Evolutionary conservation across 192 early-diverging fungal genomes (phyloP).

Genomic region (Diversispora epigaea): DNA sequence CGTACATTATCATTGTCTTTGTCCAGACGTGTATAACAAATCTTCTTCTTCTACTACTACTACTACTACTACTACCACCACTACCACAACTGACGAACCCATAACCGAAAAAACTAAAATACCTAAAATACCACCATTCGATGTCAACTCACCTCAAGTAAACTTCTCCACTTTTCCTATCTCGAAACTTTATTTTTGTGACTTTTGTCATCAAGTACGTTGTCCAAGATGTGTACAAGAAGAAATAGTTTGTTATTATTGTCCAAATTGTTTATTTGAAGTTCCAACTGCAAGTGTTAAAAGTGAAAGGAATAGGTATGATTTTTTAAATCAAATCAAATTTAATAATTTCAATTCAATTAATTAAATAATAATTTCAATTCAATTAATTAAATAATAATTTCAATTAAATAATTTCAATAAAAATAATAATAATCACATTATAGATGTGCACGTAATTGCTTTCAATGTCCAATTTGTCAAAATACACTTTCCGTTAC

Average conservation of each 20-base stretch:
- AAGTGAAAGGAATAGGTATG: slow-evolving; percentile 84
- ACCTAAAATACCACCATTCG: slow-evolving; percentile 24
- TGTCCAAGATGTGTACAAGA: slow-evolving; percentile 82
- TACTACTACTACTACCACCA: not conserved
- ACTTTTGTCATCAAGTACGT: slow-evolving; percentile 75
- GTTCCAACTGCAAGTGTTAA: slow-evolving; percentile 95
- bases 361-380: no score
- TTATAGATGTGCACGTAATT: slow-evolving; percentile 79
- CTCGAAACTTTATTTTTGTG: slow-evolving; percentile 84
- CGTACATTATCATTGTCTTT: slow-evolving; percentile 41
- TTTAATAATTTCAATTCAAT: no score
- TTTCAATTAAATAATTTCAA: no score
- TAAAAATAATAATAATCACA: no score
- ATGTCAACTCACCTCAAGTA: slow-evolving; percentile 33
- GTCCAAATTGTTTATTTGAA: slow-evolving; percentile 96
- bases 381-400: no score
- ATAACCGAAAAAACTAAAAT: slow-evolving; percentile 1
- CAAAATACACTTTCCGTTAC: slow-evolving; percentile 75
- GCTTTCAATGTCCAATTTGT: slow-evolving; percentile 91
- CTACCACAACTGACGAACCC: not conserved
- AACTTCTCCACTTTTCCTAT: slow-evolving; percentile 50
- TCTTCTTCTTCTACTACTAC: not conserved
- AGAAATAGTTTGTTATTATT: slow-evolving; percentile 88
- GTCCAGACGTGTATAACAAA: slow-evolving; percentile 32
- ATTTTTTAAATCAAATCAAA: not conserved